Evolutionary conservation across 495 filamentous ascomycete species (phyloP).

Genomic region (Bombardia bombarda): DNA sequence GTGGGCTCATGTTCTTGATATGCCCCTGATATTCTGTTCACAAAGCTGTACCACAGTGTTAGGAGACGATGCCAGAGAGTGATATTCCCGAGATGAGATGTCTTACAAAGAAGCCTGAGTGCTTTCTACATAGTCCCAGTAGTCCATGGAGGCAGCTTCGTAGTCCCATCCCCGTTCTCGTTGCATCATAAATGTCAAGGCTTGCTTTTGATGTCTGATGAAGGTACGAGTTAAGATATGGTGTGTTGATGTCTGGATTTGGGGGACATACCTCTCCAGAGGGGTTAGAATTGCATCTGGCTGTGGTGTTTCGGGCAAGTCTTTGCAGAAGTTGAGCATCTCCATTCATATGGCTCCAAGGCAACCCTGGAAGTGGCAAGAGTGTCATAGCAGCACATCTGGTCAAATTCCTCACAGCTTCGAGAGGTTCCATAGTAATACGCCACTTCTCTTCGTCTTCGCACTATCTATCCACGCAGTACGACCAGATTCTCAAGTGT

Average conservation of each 20-base stretch:
- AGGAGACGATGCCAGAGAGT: too few species aligned
- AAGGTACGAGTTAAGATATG: too few species aligned
- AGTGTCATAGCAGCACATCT: slow-evolving; percentile 20
- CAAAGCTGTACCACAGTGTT: slow-evolving; percentile 7
- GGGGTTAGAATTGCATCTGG: too few species aligned
- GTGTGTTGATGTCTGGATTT: too few species aligned
- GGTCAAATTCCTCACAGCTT: slow-evolving; percentile 10
- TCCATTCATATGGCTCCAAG: slow-evolving; percentile 20
- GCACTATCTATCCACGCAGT: slow-evolving; percentile 20
- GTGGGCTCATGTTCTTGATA: slow-evolving; percentile 14
- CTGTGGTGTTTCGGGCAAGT: too few species aligned
- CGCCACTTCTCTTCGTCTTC: slow-evolving; percentile 23
- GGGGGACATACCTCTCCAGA: too few species aligned
- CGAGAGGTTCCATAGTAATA: slow-evolving; percentile 10
- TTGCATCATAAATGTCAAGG: slow-evolving; percentile 34
- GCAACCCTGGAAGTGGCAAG: slow-evolving; percentile 24
- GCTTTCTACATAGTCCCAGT: slow-evolving; percentile 13
- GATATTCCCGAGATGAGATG: not conserved
- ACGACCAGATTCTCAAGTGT: slow-evolving; percentile 23
- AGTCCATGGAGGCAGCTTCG: slow-evolving; percentile 5
- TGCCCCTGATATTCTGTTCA: slow-evolving; percentile 18
- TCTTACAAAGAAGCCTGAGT: not conserved
- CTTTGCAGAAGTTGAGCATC: too few species aligned
- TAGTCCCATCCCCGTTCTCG: slow-evolving; percentile 31
- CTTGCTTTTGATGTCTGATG: slow-evolving; percentile 39